Percentiles rank a stretch among this genome's conserved stretches.
Evolutionary conservation across 2,329 filamentous ascomycete genomes (phyloP).

Genomic region (Xylaria digitata): DNA sequence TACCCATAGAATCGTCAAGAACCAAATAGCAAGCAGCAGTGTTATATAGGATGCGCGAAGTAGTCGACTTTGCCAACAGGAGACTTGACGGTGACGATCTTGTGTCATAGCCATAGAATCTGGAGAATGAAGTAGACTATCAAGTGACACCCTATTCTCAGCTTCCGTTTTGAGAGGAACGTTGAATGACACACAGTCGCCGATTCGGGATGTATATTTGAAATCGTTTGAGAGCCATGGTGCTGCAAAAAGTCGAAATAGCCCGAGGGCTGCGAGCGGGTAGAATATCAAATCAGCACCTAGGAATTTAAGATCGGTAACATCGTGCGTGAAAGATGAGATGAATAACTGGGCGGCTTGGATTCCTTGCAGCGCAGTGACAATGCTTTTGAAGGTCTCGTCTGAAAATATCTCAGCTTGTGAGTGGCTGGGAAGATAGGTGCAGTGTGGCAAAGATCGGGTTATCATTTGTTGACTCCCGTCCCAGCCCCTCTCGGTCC

Average conservation of each 20-base stretch:
- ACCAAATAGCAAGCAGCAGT: neutral
- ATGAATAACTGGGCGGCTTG: constrained; percentile 22
- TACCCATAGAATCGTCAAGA: constrained; percentile 25
- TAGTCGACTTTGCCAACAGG: constrained; percentile 1
- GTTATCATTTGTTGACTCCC: constrained; percentile 48
- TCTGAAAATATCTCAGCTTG: constrained; percentile 34
- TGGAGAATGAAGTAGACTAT: too few relatives aligned
- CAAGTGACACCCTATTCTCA: neutral
- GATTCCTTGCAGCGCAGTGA: constrained; percentile 44
- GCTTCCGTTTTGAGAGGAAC: neutral
- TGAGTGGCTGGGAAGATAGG: constrained; percentile 35
- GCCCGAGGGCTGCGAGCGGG: constrained; percentile 32
- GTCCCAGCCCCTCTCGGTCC: constrained; percentile 51
- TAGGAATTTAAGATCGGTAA: constrained; percentile 2
- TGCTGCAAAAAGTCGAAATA: constrained; percentile 43
- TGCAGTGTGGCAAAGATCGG: constrained; percentile 32
- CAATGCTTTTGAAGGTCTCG: constrained; percentile 41
- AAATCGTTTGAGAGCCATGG: constrained; percentile 37
- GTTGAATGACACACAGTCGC: neutral
- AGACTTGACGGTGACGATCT: neutral
- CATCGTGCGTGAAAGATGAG: neutral
- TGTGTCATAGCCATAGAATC: neutral
- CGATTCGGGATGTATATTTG: neutral
- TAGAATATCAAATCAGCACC: constrained; percentile 2
- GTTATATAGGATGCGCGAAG: neutral